Base-by-base conservation (phyloP, 306 rosid genomes). In the Coriaria nepalensis region DNA sequence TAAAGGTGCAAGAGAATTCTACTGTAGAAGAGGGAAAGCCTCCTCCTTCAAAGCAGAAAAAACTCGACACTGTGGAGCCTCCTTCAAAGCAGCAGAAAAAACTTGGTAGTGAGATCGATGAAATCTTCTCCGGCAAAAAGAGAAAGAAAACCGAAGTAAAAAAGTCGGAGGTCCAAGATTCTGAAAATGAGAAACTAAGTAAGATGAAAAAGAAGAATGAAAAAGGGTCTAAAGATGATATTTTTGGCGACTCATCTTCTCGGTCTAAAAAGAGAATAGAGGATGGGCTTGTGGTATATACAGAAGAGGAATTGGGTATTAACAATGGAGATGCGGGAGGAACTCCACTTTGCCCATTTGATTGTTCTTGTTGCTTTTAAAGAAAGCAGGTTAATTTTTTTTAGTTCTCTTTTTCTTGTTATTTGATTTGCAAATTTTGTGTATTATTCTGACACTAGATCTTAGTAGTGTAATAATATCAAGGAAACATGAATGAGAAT, bases 321-420 rank as follows among this genome's bases (percentile, higher is more conserved):
- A 47, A 13, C 60, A 82, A 61, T 5, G 59, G 56, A 6, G 80
- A 77, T 59, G 93, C 81, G 42, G 96, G 96, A 62, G 65, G 45
- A 62, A 86, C 96, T 6, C 68, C 79, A 2, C 79, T 82, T 33
- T 86, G 90, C 55, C 96, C 96, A 41, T 86, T 86, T 66, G 94
- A 86, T 68, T 86, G 96, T 49, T 66, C 79, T 46, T 86, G 94
- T 62, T 86, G 94, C 79, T 86, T 79, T 56, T 82, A 65, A 78
- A 49, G 66, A 9, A n/a, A n/a, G n/a, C n/a, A n/a, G n/a, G n/a
- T n/a, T n/a, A n/a, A n/a, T n/a, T n/a, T n/a, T n/a, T n/a, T n/a
- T n/a, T n/a, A n/a, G n/a, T n/a, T n/a, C n/a, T n/a, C n/a, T n/a
- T n/a, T n/a, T n/a, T n/a, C n/a, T n/a, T n/a, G n/a, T n/a, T n/a